phyloP scores from a whole-genome alignment of 139 green algal genomes.

The Axilococcus clingmanii region DNA sequence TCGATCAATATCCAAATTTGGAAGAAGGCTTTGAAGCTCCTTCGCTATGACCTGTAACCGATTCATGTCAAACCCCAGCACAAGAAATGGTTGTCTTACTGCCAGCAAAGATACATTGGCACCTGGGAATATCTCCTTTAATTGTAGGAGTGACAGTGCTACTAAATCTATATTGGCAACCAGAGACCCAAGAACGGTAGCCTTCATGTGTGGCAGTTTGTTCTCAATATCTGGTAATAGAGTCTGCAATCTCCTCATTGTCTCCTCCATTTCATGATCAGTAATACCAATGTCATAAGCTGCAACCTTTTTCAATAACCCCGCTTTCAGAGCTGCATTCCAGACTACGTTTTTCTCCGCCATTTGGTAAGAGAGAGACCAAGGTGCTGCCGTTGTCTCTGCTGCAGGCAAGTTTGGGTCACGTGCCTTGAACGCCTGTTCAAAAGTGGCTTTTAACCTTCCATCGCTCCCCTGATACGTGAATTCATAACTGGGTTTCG shows the following conservation, averaged over 20 bases:
- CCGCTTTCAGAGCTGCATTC: conserved; percentile 55
- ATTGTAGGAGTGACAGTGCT: conserved; percentile 43
- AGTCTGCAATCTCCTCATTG: conserved; percentile 35
- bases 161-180: conserved; percentile 23
- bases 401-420: background rate
- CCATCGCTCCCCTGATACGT: conserved; percentile 24
- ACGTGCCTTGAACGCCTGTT: conserved; percentile 1
- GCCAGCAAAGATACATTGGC: conserved; percentile 45
- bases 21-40: conserved; percentile 45
- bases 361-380: conserved; percentile 46
- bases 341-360: conserved; percentile 57
- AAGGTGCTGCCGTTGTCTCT: conserved; percentile 12
- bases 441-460: conserved; percentile 27
- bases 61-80: conserved; percentile 40
- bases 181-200: conserved; percentile 1
- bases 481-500: conserved; percentile 12
- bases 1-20: conserved; percentile 37
- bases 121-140: conserved; percentile 54
- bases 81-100: conserved; percentile 32
- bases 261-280: conserved; percentile 45
- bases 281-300: conserved; percentile 38
- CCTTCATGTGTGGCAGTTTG: conserved; percentile 29
- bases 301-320: conserved; percentile 51
- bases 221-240: conserved; percentile 37
- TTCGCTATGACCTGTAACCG: conserved; percentile 16